phyloP scores from a whole-genome alignment of 768 basidiomycete species.

The Saitozyma podzolica region DNA sequence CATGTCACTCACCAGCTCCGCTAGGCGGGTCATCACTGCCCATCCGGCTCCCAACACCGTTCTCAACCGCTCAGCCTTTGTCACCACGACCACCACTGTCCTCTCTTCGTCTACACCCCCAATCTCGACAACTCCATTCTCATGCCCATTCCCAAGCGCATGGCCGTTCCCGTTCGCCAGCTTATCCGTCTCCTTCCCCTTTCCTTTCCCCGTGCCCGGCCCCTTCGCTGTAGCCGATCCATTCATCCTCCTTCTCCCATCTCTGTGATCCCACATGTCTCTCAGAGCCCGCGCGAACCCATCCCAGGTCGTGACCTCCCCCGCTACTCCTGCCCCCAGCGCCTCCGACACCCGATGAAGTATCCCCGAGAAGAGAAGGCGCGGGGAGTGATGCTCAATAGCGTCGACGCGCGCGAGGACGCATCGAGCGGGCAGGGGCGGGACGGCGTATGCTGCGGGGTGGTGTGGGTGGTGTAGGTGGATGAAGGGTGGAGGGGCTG shows the following conservation, averaged over 20 bases:
- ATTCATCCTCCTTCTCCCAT: background rate
- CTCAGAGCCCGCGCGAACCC: slow-evolving; percentile 24
- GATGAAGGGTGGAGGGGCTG: slow-evolving; percentile 40
- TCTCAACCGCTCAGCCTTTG: slow-evolving; percentile 34
- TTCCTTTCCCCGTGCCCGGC: slow-evolving; percentile 13
- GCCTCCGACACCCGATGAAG: slow-evolving; percentile 11
- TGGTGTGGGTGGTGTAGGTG: slow-evolving; percentile 51
- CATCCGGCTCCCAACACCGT: slow-evolving; percentile 34
- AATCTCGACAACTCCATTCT: background rate
- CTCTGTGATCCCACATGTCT: background rate
- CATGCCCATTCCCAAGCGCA: background rate
- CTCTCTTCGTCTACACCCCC: slow-evolving; percentile 6
- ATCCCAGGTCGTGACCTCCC: slow-evolving; percentile 31
- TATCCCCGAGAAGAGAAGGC: slow-evolving; percentile 33
- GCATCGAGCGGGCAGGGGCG: background rate
- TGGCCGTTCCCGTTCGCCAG: too few relatives aligned
- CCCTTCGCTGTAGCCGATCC: background rate
- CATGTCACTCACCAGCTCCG: slow-evolving; percentile 38
- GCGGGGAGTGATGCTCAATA: slow-evolving; percentile 31
- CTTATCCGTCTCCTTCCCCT: slow-evolving; percentile 16
- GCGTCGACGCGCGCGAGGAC: slow-evolving; percentile 16
- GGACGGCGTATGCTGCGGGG: slow-evolving; percentile 19
- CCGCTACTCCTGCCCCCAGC: slow-evolving; percentile 1
- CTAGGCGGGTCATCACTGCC: slow-evolving; percentile 39
- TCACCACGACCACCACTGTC: slow-evolving; percentile 25